Conservation (phyloP, 805 yeast genomes). For the Kodamaea restingae region DNA sequence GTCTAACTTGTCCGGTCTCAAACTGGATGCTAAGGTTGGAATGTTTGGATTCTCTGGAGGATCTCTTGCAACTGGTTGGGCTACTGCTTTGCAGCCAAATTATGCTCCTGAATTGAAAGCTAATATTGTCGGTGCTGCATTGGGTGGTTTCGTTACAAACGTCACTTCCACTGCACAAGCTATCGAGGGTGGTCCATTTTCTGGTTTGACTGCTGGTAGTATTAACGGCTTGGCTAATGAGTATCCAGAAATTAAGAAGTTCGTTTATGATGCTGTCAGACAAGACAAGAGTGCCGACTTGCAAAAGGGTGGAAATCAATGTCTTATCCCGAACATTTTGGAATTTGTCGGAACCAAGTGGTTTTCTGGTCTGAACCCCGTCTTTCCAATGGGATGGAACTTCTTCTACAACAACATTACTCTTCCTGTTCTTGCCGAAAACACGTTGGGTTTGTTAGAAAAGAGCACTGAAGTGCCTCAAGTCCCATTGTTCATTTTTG, state of each 20-base stretch:
- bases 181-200: constrained; percentile 22
- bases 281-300: background rate
- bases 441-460: constrained; percentile 18
- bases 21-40: constrained; percentile 16
- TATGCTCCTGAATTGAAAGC: constrained; percentile 32
- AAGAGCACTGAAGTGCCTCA: constrained; percentile 10
- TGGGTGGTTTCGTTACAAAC: constrained; percentile 36
- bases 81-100: constrained; percentile 31
- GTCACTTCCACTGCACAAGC: constrained; percentile 24
- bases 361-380: constrained; percentile 14
- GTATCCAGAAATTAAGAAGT: constrained; percentile 23
- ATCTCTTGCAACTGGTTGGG: constrained; percentile 36
- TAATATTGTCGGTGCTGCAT: constrained; percentile 27
- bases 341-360: constrained; percentile 1
- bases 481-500: constrained; percentile 12
- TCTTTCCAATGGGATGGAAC: constrained; percentile 15
- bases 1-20: constrained; percentile 16
- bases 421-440: constrained; percentile 14
- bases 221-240: constrained; percentile 29
- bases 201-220: constrained; percentile 30
- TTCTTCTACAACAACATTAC: constrained; percentile 14
- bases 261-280: background rate
- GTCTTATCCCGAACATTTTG: constrained; percentile 6
- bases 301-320: constrained; percentile 1
- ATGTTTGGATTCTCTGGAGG: constrained; percentile 42